Percentiles rank a stretch among this genome's conserved stretches.
These are phyloP conservation scores for Cephalotrichum gorgonifer DNA, from an alignment of 2,329 filamentous ascomycete genomes.

Conservation along the genomic window DNA sequence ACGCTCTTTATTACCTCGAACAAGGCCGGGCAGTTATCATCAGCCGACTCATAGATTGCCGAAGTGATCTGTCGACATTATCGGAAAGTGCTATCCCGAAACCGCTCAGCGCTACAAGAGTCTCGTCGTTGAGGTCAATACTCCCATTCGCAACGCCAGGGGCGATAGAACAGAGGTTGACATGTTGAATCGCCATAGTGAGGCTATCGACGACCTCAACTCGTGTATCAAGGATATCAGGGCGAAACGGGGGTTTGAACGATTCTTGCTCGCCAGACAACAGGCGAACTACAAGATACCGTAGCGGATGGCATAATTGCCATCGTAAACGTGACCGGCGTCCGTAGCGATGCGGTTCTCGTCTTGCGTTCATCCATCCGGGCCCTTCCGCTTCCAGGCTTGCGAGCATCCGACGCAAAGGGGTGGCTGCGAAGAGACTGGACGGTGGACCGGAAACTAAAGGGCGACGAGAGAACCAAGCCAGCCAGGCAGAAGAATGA, in stretches of 20 bases:
- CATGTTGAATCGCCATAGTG: background rate
- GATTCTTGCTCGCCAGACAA: background rate
- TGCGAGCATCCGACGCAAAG: constrained; percentile 5
- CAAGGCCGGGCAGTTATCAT: background rate
- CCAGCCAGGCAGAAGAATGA: constrained; percentile 4
- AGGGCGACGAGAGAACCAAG: background rate
- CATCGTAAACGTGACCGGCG: background rate
- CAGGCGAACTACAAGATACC: background rate
- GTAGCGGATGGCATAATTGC: background rate
- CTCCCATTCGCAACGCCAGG: background rate
- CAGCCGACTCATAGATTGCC: background rate
- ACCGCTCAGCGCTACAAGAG: background rate
- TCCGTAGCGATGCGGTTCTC: constrained; percentile 7
- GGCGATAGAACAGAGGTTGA: background rate
- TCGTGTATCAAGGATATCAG: background rate
- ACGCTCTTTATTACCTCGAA: too few relatives aligned
- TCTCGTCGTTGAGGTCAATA: background rate
- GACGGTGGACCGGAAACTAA: background rate
- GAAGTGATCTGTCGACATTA: background rate
- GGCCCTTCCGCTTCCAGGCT: constrained; percentile 1
- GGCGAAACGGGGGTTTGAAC: background rate
- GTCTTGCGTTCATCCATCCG: constrained; percentile 1
- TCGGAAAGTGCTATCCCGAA: background rate
- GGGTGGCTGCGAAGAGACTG: constrained; percentile 2
- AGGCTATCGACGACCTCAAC: background rate